Evolutionary conservation across 2,329 filamentous ascomycete genomes (phyloP).

Genomic region (Paracoccidioides lutzii): DNA sequence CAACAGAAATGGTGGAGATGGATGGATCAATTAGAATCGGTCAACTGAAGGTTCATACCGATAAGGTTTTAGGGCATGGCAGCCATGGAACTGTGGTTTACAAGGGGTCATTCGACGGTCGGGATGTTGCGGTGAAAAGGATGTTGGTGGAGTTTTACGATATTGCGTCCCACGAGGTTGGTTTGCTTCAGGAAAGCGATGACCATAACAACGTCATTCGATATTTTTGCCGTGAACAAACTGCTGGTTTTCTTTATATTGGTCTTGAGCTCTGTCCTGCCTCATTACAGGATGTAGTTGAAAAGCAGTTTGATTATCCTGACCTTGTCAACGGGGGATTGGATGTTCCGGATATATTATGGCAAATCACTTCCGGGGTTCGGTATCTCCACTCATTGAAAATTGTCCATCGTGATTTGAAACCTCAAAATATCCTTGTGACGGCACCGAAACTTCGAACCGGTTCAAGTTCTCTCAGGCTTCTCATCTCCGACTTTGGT

Average conservation of each 20-base stretch:
- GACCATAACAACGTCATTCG: slow-evolving; percentile 94
- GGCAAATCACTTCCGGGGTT: slow-evolving; percentile 81
- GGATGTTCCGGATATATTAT: slow-evolving; percentile 66
- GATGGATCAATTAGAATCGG: slow-evolving; percentile 52
- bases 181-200: slow-evolving; percentile 79
- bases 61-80: slow-evolving; percentile 54
- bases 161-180: slow-evolving; percentile 87
- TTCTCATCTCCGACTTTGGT: slow-evolving; percentile 94
- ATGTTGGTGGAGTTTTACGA: slow-evolving; percentile 96
- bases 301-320: slow-evolving; percentile 55
- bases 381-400: slow-evolving; percentile 79
- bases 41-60: slow-evolving; percentile 47
- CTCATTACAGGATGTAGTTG: slow-evolving; percentile 81
- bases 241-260: slow-evolving; percentile 87
- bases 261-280: slow-evolving; percentile 88
- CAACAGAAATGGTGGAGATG: slow-evolving; percentile 42
- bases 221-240: slow-evolving; percentile 85
- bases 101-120: slow-evolving; percentile 83
- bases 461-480: slow-evolving; percentile 54
- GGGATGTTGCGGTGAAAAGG: slow-evolving; percentile 87
- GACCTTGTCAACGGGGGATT: slow-evolving; percentile 52
- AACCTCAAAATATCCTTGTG: slow-evolving; percentile 94
- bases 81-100: slow-evolving; percentile 97
- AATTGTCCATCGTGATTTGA: slow-evolving; percentile 93
- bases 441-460: slow-evolving; percentile 43